Evolutionary conservation across 495 filamentous ascomycete species (phyloP).

Genomic region (Penicillium cataractarum): DNA sequence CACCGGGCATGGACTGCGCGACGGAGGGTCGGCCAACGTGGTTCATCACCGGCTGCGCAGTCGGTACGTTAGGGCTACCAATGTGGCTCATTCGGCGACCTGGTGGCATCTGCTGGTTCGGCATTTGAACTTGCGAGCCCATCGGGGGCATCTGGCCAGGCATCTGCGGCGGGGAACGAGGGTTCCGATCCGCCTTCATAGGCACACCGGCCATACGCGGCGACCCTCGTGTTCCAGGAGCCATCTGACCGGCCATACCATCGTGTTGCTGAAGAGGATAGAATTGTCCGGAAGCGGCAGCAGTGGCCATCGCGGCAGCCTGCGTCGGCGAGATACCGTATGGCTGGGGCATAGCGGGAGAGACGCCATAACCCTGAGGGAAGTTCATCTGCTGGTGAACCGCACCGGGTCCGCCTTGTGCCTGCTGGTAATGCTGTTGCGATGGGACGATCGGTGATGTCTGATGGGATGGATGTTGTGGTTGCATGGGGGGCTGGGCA

Average conservation of each 20-base stretch:
- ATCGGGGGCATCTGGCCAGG: conserved; percentile 55
- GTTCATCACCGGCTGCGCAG: conserved; percentile 51
- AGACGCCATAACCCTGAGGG: conserved; percentile 53
- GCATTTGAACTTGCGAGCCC: conserved; percentile 52
- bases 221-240: conserved; percentile 51
- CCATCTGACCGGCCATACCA: conserved; percentile 52
- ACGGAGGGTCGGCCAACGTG: conserved; percentile 54
- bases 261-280: conserved; percentile 54
- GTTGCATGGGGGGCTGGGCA: conserved; percentile 56
- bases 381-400: conserved; percentile 58
- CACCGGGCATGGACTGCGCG: conserved; percentile 51
- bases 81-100: conserved; percentile 56
- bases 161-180: conserved; percentile 55
- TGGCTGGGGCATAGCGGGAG: conserved; percentile 49
- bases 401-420: conserved; percentile 49
- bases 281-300: conserved; percentile 57
- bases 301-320: conserved; percentile 60
- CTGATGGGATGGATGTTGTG: conserved; percentile 51
- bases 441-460: conserved; percentile 58
- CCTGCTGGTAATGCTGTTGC: conserved; percentile 54
- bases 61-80: conserved; percentile 51
- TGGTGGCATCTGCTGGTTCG: conserved; percentile 45
- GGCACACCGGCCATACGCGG: conserved; percentile 54
- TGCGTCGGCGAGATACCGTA: conserved; percentile 58
- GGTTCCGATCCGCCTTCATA: conserved; percentile 56